Evolutionary conservation across 768 basidiomycete species (phyloP).

Genomic region (Omphalotus guepiniiformis): DNA sequence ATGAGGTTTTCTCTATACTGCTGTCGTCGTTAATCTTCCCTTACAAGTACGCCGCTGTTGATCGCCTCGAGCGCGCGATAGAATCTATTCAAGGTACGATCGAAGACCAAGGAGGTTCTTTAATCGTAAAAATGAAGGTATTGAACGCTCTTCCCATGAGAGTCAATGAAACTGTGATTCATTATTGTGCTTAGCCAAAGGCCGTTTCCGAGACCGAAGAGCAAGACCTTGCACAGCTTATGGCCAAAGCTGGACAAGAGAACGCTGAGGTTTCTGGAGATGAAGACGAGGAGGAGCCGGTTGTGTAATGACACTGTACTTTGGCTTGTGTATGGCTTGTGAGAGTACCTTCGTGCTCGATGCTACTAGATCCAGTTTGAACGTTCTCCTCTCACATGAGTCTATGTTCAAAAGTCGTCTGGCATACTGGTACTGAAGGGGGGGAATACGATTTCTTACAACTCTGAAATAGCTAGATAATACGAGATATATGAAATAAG

Average conservation of each 20-base stretch:
- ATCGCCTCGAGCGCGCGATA: conserved; percentile 89
- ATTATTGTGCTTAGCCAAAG: conserved; percentile 65
- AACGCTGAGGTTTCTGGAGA: conserved; percentile 97
- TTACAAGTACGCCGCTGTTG: conserved; percentile 76
- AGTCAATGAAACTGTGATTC: background rate
- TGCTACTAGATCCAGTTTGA: too few relatives aligned
- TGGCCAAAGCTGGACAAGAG: conserved; percentile 91
- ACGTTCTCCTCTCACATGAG: too few relatives aligned
- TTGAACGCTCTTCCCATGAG: conserved; percentile 10
- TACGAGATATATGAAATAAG: too few relatives aligned
- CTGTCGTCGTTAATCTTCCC: background rate
- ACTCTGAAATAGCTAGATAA: too few relatives aligned
- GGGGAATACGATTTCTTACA: too few relatives aligned
- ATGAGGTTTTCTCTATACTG: background rate
- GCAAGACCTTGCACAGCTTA: conserved; percentile 92
- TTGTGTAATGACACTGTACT: background rate
- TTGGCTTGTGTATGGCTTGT: too few relatives aligned
- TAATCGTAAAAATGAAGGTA: conserved; percentile 97
- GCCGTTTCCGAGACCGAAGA: conserved; percentile 97
- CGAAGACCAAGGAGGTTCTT: conserved; percentile 76
- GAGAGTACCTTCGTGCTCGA: too few relatives aligned
- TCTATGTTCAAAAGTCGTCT: too few relatives aligned
- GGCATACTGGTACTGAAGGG: too few relatives aligned
- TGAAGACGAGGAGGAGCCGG: conserved; percentile 63
- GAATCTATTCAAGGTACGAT: conserved; percentile 86